A percentile compares a stretch with the other conserved stretches of the same genome.
These are phyloP conservation scores for Ceratocystis papillata DNA, from an alignment of 2,329 filamentous ascomycete genomes.

Conservation along the genomic window DNA sequence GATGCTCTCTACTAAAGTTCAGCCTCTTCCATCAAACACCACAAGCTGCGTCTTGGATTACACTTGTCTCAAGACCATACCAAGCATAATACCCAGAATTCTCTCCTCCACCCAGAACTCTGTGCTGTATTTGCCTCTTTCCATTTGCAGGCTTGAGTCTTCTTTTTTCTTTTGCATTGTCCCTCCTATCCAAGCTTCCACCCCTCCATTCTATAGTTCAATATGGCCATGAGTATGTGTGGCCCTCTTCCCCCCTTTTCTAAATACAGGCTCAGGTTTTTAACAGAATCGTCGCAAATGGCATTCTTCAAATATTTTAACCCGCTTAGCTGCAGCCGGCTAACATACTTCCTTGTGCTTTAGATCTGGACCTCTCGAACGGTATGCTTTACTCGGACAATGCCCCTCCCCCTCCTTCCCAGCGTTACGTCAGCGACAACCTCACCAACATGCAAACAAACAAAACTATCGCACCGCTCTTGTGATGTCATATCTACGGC, in stretches of 20 bases:
- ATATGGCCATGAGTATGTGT: constrained; percentile 35
- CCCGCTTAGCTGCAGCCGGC: not conserved
- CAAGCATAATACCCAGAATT: constrained; percentile 7
- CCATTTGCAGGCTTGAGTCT: constrained; percentile 8
- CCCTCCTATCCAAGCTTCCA: constrained; percentile 14
- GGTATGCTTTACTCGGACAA: constrained; percentile 42
- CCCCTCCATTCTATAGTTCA: constrained; percentile 26
- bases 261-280: not conserved
- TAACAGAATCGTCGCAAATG: not conserved
- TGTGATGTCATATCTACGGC: not conserved
- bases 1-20: constrained; percentile 15
- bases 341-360: constrained; percentile 19
- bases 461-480: not conserved
- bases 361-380: constrained; percentile 75
- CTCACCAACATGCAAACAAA: not conserved
- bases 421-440: constrained; percentile 24
- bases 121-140: constrained; percentile 10
- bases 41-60: constrained; percentile 15
- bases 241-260: constrained; percentile 24
- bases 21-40: constrained; percentile 21
- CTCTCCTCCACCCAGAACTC: constrained; percentile 14
- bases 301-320: not conserved
- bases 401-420: constrained; percentile 16
- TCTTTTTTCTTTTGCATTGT: constrained; percentile 16
- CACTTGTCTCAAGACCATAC: not conserved